These are phyloP conservation scores for Balansia obtecta DNA, from an alignment of 2,329 filamentous ascomycete species.

Conservation along the genomic window DNA sequence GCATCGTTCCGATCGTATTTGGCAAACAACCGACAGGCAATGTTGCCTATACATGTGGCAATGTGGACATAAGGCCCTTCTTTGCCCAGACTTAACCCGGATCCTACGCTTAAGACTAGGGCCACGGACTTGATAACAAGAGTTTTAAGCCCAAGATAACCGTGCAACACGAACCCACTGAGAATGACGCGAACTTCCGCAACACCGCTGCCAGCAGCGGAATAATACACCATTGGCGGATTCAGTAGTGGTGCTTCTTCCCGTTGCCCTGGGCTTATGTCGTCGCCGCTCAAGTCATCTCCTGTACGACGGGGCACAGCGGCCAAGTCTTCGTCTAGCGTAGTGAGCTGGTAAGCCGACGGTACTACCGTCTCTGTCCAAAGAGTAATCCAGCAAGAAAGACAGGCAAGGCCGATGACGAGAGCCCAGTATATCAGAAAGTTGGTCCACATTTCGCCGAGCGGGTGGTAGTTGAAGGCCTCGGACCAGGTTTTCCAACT, in stretches of 20 bases:
- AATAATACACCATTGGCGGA: slow-evolving; percentile 84
- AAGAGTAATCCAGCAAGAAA: slow-evolving; percentile 70
- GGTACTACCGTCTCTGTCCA: slow-evolving; percentile 91
- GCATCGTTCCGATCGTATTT: slow-evolving; percentile 94
- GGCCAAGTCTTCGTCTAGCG: slow-evolving; percentile 83
- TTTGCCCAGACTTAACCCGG: slow-evolving; percentile 86
- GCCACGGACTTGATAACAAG: slow-evolving; percentile 74
- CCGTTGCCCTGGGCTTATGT: slow-evolving; percentile 29
- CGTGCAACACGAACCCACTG: slow-evolving; percentile 94
- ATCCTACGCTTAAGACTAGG: slow-evolving; percentile 78
- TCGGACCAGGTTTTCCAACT: slow-evolving; percentile 47
- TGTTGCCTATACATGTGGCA: slow-evolving; percentile 88
- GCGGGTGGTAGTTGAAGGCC: slow-evolving; percentile 29
- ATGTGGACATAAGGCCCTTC: slow-evolving; percentile 97
- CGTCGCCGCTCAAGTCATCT: slow-evolving; percentile 31
- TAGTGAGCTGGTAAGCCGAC: slow-evolving; percentile 74
- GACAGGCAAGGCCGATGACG: slow-evolving; percentile 55
- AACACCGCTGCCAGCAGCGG: slow-evolving; percentile 88
- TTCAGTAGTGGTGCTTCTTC: slow-evolving; percentile 22
- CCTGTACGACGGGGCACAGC: slow-evolving; percentile 35
- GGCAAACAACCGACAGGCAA: slow-evolving; percentile 80
- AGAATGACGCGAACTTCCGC: slow-evolving; percentile 95
- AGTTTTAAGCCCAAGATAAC: slow-evolving; percentile 82
- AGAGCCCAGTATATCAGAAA: slow-evolving; percentile 63
- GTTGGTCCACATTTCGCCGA: slow-evolving; percentile 52